These are phyloP conservation scores for Podaxis pistillaris DNA, from an alignment of 768 basidiomycete species.

Conservation along the genomic window DNA sequence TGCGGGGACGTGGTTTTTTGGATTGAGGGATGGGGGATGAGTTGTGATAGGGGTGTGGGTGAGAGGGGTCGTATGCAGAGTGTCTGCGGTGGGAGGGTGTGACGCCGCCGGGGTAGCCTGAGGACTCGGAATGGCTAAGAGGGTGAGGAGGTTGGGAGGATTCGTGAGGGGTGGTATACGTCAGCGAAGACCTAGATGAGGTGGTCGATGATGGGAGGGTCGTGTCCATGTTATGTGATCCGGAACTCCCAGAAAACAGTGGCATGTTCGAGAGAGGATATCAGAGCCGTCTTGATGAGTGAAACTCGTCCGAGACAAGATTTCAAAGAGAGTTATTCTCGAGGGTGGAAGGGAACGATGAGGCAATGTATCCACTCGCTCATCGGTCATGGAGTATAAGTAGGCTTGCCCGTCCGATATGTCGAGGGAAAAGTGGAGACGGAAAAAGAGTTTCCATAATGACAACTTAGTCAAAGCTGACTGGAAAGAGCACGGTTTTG, in stretches of 20 bases:
- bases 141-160: not conserved
- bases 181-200: not conserved
- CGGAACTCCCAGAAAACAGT: not conserved
- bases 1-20: not conserved
- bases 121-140: not conserved
- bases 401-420: no score
- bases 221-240: no score
- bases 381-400: no score
- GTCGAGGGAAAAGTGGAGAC: no score
- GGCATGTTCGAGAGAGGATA: not conserved
- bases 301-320: not conserved
- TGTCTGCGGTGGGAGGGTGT: not conserved
- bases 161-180: not conserved
- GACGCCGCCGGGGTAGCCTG: not conserved
- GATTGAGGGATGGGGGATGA: no score
- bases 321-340: not conserved
- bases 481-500: no score
- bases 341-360: no score
- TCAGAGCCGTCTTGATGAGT: not conserved
- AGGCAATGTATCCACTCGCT: no score
- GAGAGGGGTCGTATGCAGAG: not conserved
- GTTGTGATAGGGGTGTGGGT: not conserved
- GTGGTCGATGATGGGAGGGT: not conserved
- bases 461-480: no score
- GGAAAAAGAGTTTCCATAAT: no score